These are phyloP conservation scores for Schoenoplectus tabernaemontani DNA, from an alignment of 202 grass and related monocot species.

Conservation along the genomic window DNA sequence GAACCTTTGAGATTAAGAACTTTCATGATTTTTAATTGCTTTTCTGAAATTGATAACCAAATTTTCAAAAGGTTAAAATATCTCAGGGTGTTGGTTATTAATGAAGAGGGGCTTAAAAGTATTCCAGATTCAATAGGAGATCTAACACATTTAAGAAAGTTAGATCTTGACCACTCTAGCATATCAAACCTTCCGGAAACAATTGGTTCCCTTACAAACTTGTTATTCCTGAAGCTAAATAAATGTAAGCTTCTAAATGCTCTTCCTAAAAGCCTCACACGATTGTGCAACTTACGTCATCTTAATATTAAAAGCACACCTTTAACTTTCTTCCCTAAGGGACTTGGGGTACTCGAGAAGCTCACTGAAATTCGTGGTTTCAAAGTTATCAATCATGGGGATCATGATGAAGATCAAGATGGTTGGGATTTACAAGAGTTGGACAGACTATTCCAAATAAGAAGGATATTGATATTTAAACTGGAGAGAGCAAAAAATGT, in stretches of 20 bases:
- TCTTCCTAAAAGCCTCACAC: neutral
- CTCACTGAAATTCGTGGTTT: neutral
- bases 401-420: neutral
- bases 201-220: neutral
- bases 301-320: neutral
- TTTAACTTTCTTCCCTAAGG: neutral
- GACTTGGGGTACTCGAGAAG: neutral
- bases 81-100: neutral
- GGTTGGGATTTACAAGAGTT: constrained; percentile 28
- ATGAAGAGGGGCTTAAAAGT: neutral
- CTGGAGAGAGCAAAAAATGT: neutral
- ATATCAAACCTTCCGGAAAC: neutral
- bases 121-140: neutral
- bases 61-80: neutral
- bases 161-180: neutral
- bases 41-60: neutral
- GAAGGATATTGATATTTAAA: neutral
- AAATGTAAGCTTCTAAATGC: neutral
- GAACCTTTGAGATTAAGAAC: neutral
- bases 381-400: neutral
- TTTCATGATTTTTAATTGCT: neutral
- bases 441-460: neutral
- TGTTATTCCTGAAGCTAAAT: neutral
- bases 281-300: neutral
- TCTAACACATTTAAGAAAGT: no score